Evolutionary conservation across 768 basidiomycete genomes (phyloP).

Genomic region (Kwoniella sp.): DNA sequence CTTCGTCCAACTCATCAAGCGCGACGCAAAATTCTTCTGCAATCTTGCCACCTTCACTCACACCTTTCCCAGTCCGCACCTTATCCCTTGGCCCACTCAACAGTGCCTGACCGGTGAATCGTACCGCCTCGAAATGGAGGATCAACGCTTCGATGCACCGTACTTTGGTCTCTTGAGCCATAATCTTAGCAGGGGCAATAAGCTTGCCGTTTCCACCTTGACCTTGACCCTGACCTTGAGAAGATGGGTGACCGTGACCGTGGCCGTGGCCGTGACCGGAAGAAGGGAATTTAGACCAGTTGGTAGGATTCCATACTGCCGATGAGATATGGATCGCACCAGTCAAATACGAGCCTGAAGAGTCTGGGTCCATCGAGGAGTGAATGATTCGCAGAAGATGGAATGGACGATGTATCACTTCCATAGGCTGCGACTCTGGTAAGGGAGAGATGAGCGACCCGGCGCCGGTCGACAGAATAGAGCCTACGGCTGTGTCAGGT

Average conservation of each 20-base stretch:
- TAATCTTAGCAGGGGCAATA: conserved; percentile 33
- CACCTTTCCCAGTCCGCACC: neutral
- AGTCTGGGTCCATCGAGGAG: conserved; percentile 41
- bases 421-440: conserved; percentile 40
- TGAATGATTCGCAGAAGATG: conserved; percentile 41
- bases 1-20: conserved; percentile 46
- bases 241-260: neutral
- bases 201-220: neutral
- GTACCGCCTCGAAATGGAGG: conserved; percentile 31
- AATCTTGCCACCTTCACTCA: neutral
- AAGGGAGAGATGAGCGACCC: conserved; percentile 41
- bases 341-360: conserved; percentile 36
- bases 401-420: conserved; percentile 40
- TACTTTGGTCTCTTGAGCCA: conserved; percentile 42
- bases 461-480: neutral
- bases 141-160: conserved; percentile 34
- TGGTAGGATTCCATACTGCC: conserved; percentile 34
- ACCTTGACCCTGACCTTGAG: neutral
- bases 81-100: conserved; percentile 29
- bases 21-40: conserved; percentile 31
- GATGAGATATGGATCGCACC: conserved; percentile 41
- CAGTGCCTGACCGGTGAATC: conserved; percentile 24
- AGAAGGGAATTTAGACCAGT: conserved; percentile 10
- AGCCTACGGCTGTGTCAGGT: conserved; percentile 12
- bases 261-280: no score